phyloP scores from a whole-genome alignment of 2,329 filamentous ascomycete species.

The Colletotrichum tabaci region DNA sequence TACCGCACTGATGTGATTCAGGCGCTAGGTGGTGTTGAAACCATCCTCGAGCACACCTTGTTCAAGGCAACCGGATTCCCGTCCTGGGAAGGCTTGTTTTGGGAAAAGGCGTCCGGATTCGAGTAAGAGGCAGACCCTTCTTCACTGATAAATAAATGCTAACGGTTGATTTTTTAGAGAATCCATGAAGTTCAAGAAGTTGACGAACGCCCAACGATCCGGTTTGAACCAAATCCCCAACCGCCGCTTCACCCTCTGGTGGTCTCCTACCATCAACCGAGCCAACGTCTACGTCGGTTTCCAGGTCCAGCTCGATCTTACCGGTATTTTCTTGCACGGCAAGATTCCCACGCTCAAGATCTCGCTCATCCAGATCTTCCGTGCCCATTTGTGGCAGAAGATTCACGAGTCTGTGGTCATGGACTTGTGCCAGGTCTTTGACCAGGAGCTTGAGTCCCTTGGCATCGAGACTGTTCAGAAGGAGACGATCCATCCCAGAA shows the following conservation, averaged over 20 bases:
- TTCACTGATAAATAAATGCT: not conserved
- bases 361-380: conserved; percentile 98
- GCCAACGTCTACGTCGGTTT: conserved; percentile 99
- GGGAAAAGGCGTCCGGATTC: conserved; percentile 72
- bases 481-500: conserved; percentile 98
- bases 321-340: conserved; percentile 98
- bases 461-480: conserved; percentile 99
- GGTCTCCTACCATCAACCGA: conserved; percentile 93
- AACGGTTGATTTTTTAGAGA: conserved; percentile 49
- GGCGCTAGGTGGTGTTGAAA: conserved; percentile 95
- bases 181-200: conserved; percentile 97
- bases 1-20: conserved; percentile 98
- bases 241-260: conserved; percentile 98
- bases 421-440: conserved; percentile 98
- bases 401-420: conserved; percentile 99
- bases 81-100: conserved; percentile 96
- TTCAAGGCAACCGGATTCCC: conserved; percentile 98
- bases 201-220: conserved; percentile 96
- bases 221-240: conserved; percentile 99
- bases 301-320: conserved; percentile 97
- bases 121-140: not conserved
- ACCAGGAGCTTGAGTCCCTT: conserved; percentile 95
- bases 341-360: conserved; percentile 99
- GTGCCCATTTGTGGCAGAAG: conserved; percentile 99
- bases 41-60: conserved; percentile 94